Evolutionary conservation across 2,329 filamentous ascomycete genomes (phyloP).

Genomic region (Aspergillus calidoustus): DNA sequence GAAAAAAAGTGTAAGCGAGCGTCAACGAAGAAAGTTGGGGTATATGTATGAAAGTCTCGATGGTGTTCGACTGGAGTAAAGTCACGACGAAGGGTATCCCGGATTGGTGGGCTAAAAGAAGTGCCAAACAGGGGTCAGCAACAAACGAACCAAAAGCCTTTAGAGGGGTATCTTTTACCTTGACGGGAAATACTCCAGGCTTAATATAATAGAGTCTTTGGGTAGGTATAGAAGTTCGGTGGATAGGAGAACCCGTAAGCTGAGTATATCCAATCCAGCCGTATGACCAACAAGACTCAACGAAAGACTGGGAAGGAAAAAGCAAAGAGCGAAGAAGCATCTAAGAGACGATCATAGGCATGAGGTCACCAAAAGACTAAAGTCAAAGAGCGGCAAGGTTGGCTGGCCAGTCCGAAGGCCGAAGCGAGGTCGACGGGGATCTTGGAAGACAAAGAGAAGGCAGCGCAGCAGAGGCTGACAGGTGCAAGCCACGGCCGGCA

Average conservation of each 20-base stretch:
- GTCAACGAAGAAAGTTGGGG: slow-evolving; percentile 7
- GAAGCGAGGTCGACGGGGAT: slow-evolving; percentile 12
- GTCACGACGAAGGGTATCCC: slow-evolving; percentile 11
- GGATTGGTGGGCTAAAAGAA: slow-evolving; percentile 19
- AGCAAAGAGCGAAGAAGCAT: neutral
- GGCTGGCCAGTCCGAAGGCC: neutral
- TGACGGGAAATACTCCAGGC: slow-evolving; percentile 9
- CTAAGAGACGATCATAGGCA: slow-evolving; percentile 2
- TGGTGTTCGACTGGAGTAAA: neutral
- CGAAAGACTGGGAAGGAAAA: slow-evolving; percentile 14
- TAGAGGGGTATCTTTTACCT: slow-evolving; percentile 17
- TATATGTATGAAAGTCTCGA: slow-evolving; percentile 15
- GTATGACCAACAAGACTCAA: slow-evolving; percentile 8
- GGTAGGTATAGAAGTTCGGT: neutral
- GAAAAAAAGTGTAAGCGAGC: slow-evolving; percentile 11
- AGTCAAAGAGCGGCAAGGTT: neutral
- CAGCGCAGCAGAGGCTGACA: slow-evolving; percentile 2
- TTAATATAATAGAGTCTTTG: slow-evolving; percentile 15
- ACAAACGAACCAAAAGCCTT: slow-evolving; percentile 7
- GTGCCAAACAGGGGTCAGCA: slow-evolving; percentile 16
- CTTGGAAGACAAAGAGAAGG: slow-evolving; percentile 3
- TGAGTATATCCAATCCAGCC: neutral
- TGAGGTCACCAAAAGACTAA: neutral
- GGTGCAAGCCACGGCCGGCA: slow-evolving; percentile 9
- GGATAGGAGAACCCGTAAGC: slow-evolving; percentile 1